Percentiles rank a stretch among this genome's conserved stretches.
Conservation (phyloP, 768 basidiomycete genomes). For the Amanita exitialis region DNA sequence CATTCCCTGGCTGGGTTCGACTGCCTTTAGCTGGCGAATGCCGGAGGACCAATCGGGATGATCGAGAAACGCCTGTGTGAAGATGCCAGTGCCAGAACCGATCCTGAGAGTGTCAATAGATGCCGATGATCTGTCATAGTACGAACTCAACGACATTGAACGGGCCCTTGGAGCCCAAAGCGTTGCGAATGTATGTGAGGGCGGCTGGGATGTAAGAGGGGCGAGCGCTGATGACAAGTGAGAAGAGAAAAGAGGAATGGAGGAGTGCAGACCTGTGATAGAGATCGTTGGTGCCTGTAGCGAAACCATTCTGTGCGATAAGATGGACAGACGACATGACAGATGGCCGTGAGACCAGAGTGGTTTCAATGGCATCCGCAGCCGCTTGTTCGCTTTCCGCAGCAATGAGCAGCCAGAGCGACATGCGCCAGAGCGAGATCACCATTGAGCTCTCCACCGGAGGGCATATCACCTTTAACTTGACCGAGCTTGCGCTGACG, state of each 20-base stretch:
- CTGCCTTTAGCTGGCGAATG: slow-evolving; percentile 48
- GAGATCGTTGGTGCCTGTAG: slow-evolving; percentile 70
- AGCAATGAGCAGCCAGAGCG: background rate
- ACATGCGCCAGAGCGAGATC: slow-evolving; percentile 8
- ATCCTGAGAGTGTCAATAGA: slow-evolving; percentile 31
- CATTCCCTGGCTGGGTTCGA: slow-evolving; percentile 90
- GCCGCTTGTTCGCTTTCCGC: background rate
- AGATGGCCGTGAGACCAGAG: background rate
- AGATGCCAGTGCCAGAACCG: slow-evolving; percentile 83
- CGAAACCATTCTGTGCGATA: slow-evolving; percentile 69
- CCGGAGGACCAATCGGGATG: slow-evolving; percentile 42
- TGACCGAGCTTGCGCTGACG: slow-evolving; percentile 9
- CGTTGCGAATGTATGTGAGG: slow-evolving; percentile 47
- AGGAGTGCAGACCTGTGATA: slow-evolving; percentile 52
- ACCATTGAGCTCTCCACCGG: slow-evolving; percentile 8
- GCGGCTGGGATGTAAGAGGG: slow-evolving; percentile 72
- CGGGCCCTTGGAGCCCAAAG: slow-evolving; percentile 22
- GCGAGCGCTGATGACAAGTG: slow-evolving; percentile 41
- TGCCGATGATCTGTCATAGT: slow-evolving; percentile 13
- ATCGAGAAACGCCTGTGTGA: slow-evolving; percentile 71
- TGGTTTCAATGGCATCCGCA: too few species aligned
- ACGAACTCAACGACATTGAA: slow-evolving; percentile 62
- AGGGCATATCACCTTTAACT: slow-evolving; percentile 9
- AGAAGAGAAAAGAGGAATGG: background rate
- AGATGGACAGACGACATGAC: slow-evolving; percentile 41